These are phyloP conservation scores for Glycine soja DNA, from an alignment of 306 rosid species.

Conservation along the genomic window DNA sequence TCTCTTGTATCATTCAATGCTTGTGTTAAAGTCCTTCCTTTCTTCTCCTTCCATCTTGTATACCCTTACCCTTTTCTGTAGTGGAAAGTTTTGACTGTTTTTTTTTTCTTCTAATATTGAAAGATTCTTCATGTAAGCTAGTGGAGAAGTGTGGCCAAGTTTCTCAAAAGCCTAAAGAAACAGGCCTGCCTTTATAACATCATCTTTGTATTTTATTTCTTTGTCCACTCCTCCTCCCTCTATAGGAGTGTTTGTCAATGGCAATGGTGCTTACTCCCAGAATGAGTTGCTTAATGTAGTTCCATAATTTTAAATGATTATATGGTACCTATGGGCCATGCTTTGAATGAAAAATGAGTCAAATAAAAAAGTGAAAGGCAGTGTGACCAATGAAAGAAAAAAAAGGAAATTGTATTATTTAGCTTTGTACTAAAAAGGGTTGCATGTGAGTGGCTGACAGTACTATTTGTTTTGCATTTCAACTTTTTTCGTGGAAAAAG, in stretches of 20 bases:
- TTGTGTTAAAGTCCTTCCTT: constrained; percentile 34
- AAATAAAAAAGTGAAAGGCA: neutral
- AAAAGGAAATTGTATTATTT: neutral
- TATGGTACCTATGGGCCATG: constrained; percentile 20
- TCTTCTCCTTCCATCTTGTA: constrained; percentile 47
- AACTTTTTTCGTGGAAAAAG: constrained; percentile 42
- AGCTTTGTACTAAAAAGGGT: constrained; percentile 1
- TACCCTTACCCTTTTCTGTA: constrained; percentile 56
- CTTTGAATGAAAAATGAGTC: constrained; percentile 5
- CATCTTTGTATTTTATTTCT: constrained; percentile 66
- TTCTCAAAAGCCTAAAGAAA: constrained; percentile 77
- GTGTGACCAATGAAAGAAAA: neutral
- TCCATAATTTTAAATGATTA: constrained; percentile 1
- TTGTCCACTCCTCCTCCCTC: constrained; percentile 66
- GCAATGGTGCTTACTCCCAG: constrained; percentile 39
- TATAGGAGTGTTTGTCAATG: constrained; percentile 70
- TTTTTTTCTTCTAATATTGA: constrained; percentile 40
- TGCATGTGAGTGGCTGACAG: constrained; percentile 65
- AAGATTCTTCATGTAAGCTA: constrained; percentile 74
- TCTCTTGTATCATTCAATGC: constrained; percentile 62
- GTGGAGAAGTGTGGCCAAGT: constrained; percentile 72
- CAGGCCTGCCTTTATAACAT: constrained; percentile 55
- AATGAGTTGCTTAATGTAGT: constrained; percentile 8
- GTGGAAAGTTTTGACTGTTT: constrained; percentile 88
- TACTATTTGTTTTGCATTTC: constrained; percentile 48